Conservation (phyloP, 305 asterid species). For the Rubia balearica region DNA sequence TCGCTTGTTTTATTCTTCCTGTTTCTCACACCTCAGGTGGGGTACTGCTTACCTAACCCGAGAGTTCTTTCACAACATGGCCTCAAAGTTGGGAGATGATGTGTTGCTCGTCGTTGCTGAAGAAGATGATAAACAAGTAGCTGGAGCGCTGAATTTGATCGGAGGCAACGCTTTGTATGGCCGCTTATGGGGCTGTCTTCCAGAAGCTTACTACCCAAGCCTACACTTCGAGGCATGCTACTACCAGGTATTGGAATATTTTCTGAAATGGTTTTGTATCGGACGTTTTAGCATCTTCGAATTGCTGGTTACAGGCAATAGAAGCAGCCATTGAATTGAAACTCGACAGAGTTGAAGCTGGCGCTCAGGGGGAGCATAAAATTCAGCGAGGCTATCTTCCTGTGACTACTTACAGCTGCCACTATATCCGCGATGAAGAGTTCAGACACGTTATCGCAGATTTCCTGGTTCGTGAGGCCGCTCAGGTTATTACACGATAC, state of each 20-base stretch:
- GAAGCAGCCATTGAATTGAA: constrained; percentile 92
- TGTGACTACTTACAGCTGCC: constrained; percentile 12
- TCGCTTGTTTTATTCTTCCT: constrained; percentile 11
- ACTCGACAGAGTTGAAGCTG: constrained; percentile 87
- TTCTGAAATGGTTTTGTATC: background rate
- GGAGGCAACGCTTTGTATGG: constrained; percentile 92
- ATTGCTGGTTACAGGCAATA: constrained; percentile 54
- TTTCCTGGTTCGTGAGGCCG: constrained; percentile 72
- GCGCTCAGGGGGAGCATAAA: constrained; percentile 99
- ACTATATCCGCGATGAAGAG: constrained; percentile 14
- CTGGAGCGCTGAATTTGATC: constrained; percentile 88
- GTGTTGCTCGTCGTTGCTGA: constrained; percentile 82
- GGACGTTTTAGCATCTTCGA: background rate
- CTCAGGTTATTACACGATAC: constrained; percentile 50
- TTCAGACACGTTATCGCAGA: constrained; percentile 19
- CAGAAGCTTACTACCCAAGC: constrained; percentile 72
- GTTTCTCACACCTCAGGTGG: constrained; percentile 59
- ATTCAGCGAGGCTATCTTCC: constrained; percentile 77
- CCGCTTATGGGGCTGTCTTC: constrained; percentile 97
- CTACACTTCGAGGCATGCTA: constrained; percentile 98
- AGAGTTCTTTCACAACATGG: constrained; percentile 90
- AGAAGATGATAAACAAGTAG: constrained; percentile 75
- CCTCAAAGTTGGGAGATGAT: constrained; percentile 79
- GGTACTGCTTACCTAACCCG: constrained; percentile 90
- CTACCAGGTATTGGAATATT: constrained; percentile 63